Percentiles rank a stretch among this genome's conserved stretches.
Conservation (phyloP, 2,329 filamentous ascomycete species). For the Penicillium digitatum region DNA sequence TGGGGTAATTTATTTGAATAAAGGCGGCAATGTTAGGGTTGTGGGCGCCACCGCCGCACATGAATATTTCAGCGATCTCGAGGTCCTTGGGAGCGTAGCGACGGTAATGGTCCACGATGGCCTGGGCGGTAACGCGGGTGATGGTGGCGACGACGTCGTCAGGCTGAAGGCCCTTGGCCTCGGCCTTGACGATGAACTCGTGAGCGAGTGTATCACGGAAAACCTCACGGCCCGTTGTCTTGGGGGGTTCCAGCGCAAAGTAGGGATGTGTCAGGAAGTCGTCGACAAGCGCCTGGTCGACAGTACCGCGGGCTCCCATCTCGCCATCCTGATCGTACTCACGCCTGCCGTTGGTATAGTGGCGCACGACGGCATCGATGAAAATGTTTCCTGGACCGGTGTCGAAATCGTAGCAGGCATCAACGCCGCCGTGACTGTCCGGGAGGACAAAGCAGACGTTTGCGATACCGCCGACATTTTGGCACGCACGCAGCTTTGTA, state of each 20-base stretch:
- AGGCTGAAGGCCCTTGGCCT: constrained; percentile 44
- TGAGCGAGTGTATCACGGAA: constrained; percentile 56
- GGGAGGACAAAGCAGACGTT: constrained; percentile 52
- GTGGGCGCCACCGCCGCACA: constrained; percentile 57
- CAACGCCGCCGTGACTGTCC: constrained; percentile 21
- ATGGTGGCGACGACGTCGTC: constrained; percentile 57
- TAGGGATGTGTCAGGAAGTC: constrained; percentile 51
- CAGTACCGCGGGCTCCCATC: constrained; percentile 49
- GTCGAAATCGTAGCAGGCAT: constrained; percentile 51
- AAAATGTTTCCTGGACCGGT: constrained; percentile 56
- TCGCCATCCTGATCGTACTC: constrained; percentile 53
- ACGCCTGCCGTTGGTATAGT: constrained; percentile 50
- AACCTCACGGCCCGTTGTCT: constrained; percentile 58
- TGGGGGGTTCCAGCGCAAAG: constrained; percentile 50
- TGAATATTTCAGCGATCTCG: constrained; percentile 55
- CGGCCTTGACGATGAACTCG: constrained; percentile 49
- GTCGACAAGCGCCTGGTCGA: constrained; percentile 52
- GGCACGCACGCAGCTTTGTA: constrained; percentile 55
- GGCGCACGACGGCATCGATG: constrained; percentile 55
- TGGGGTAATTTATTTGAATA: constrained; percentile 50
- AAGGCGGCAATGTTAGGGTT: constrained; percentile 56
- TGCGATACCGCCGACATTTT: constrained; percentile 60
- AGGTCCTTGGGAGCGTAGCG: constrained; percentile 46
- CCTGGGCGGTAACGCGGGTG: constrained; percentile 57
- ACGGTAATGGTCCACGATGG: constrained; percentile 46